Evolutionary conservation across 2,329 filamentous ascomycete species (phyloP).

Genomic region (Aspergillus texensis): DNA sequence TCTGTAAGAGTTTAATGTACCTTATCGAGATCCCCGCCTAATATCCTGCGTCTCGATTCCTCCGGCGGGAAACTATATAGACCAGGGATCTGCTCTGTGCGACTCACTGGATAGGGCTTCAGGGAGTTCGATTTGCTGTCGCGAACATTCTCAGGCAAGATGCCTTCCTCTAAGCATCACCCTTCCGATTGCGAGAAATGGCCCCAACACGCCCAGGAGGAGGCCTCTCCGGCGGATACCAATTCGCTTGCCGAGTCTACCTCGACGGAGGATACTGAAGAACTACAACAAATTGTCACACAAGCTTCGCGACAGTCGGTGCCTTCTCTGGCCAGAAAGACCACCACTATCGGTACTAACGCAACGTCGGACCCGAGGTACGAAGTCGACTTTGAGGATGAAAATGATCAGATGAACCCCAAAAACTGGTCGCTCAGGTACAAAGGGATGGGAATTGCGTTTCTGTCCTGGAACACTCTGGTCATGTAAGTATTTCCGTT

Average conservation of each 20-base stretch:
- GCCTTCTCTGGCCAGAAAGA: slow-evolving; percentile 42
- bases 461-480: slow-evolving; percentile 61
- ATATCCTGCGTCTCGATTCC: too few relatives aligned
- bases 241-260: slow-evolving; percentile 31
- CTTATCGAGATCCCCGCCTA: not conserved
- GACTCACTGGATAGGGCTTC: not conserved
- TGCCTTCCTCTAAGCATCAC: slow-evolving; percentile 24
- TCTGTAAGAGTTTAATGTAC: not conserved
- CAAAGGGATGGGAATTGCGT: slow-evolving; percentile 57
- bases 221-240: slow-evolving; percentile 20
- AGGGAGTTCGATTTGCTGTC: not conserved
- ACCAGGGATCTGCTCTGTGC: not conserved
- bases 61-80: not conserved
- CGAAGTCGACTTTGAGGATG: slow-evolving; percentile 71
- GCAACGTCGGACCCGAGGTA: slow-evolving; percentile 60
- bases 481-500: slow-evolving; percentile 47
- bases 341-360: slow-evolving; percentile 50
- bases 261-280: slow-evolving; percentile 30
- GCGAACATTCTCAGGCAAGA: slow-evolving; percentile 8
- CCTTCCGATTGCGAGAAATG: slow-evolving; percentile 23
- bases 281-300: slow-evolving; percentile 25
- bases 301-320: slow-evolving; percentile 34
- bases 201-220: slow-evolving; percentile 19
- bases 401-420: slow-evolving; percentile 66
- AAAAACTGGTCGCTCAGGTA: slow-evolving; percentile 67